A percentile compares a stretch with the other conserved stretches of the same genome.
phyloP scores from a whole-genome alignment of 352 stramenopile genomes.

The Phytophthora rubi region DNA sequence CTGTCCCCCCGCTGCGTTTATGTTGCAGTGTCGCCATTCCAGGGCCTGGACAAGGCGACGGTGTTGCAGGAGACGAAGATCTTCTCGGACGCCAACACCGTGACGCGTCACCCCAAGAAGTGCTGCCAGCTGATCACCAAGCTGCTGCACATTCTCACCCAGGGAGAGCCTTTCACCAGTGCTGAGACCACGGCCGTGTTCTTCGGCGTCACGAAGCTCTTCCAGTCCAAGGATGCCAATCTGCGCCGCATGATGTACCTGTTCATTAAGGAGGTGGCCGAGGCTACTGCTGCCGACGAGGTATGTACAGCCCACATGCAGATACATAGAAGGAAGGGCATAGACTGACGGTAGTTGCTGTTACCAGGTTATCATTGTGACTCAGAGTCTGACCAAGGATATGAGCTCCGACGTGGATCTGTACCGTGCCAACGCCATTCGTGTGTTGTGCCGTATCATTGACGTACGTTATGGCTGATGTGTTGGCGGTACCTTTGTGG shows the following conservation, averaged over 20 bases:
- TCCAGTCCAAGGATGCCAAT: slow-evolving; percentile 98
- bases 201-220: slow-evolving; percentile 99
- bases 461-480: slow-evolving; percentile 57
- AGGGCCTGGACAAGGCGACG: slow-evolving; percentile 95
- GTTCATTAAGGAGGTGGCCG: slow-evolving; percentile 99
- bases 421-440: slow-evolving; percentile 98
- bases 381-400: slow-evolving; percentile 99
- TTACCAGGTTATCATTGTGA: slow-evolving; percentile 99
- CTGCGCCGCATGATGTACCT: slow-evolving; percentile 99
- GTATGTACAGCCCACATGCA: slow-evolving; percentile 17
- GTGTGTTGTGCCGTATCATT: slow-evolving; percentile 97
- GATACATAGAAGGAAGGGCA: background rate
- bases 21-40: slow-evolving; percentile 89
- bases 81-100: slow-evolving; percentile 98
- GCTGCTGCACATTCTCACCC: slow-evolving; percentile 97
- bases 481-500: background rate
- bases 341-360: slow-evolving; percentile 35
- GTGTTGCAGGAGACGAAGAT: slow-evolving; percentile 98
- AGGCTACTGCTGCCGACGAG: slow-evolving; percentile 90
- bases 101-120: slow-evolving; percentile 97
- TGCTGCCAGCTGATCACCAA: slow-evolving; percentile 99
- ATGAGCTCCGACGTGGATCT: slow-evolving; percentile 99
- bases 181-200: slow-evolving; percentile 98
- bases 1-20: slow-evolving; percentile 4
- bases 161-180: slow-evolving; percentile 96